Conservation (phyloP, 2,329 filamentous ascomycete genomes). For the Aspergillus sp. region DNA sequence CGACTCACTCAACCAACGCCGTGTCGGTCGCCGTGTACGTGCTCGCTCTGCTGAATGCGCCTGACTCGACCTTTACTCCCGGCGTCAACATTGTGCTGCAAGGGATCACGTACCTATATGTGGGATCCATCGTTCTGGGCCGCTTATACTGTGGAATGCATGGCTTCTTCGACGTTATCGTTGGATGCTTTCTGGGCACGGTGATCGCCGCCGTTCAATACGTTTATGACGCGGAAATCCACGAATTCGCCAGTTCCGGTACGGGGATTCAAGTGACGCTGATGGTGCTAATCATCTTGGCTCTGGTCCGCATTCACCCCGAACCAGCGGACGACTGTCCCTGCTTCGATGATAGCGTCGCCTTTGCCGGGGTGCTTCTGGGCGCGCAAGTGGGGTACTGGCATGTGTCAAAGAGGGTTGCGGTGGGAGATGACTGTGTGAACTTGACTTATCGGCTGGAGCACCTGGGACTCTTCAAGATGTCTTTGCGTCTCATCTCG, state of each 20-base stretch:
- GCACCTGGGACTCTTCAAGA: constrained; percentile 64
- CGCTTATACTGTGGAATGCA: constrained; percentile 98
- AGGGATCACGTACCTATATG: constrained; percentile 75
- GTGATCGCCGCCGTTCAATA: constrained; percentile 58
- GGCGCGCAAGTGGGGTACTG: constrained; percentile 80
- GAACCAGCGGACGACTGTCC: constrained; percentile 96
- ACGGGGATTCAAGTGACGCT: constrained; percentile 64
- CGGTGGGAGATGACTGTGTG: not conserved
- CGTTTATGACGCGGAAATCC: constrained; percentile 58
- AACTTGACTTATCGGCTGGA: constrained; percentile 56
- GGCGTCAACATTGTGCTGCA: constrained; percentile 64
- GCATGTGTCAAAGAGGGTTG: constrained; percentile 62
- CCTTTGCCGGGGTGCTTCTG: constrained; percentile 87
- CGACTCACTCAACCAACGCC: constrained; percentile 94
- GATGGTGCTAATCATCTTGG: constrained; percentile 65
- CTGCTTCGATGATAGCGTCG: constrained; percentile 93
- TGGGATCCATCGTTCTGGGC: constrained; percentile 82
- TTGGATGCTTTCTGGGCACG: constrained; percentile 76
- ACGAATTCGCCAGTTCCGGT: constrained; percentile 67
- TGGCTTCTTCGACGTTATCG: constrained; percentile 85
- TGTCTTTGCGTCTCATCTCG: constrained; percentile 67
- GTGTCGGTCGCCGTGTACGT: constrained; percentile 89
- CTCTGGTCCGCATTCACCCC: constrained; percentile 83
- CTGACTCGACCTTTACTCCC: constrained; percentile 61
- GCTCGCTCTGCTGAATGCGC: constrained; percentile 66